Percentiles rank a stretch among this genome's conserved stretches.
These are phyloP conservation scores for Exophiala mesophila DNA, from an alignment of 2,329 filamentous ascomycete genomes.

Conservation along the genomic window DNA sequence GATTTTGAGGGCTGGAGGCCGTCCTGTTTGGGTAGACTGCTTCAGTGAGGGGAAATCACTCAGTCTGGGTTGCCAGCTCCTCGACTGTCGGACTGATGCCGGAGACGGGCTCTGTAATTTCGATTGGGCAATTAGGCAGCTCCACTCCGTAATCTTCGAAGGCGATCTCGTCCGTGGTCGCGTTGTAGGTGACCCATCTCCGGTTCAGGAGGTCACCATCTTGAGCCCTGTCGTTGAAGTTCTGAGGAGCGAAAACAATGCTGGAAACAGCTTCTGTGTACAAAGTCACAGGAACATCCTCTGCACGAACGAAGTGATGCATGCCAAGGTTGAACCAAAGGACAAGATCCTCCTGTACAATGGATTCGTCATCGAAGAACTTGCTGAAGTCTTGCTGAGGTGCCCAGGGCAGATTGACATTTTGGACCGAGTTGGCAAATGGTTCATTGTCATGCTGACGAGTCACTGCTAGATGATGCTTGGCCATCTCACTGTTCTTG, in stretches of 20 bases:
- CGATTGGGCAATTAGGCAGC: conserved; percentile 29
- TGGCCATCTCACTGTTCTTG: conserved; percentile 17
- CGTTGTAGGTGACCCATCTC: conserved; percentile 31
- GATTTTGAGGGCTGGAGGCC: too few species aligned
- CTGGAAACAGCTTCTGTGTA: conserved; percentile 17
- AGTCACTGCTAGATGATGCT: conserved; percentile 16
- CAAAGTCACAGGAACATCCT: conserved; percentile 34
- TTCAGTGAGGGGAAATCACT: too few species aligned
- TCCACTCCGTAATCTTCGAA: conserved; percentile 32
- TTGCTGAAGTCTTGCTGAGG: conserved; percentile 15
- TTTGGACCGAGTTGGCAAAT: conserved; percentile 8
- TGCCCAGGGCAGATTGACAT: conserved; percentile 10
- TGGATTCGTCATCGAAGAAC: conserved; percentile 18
- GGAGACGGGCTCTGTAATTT: conserved; percentile 12
- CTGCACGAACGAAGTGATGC: conserved; percentile 45
- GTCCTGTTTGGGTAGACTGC: background rate
- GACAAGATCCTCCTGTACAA: conserved; percentile 33
- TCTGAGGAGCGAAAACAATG: conserved; percentile 18
- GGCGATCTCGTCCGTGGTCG: conserved; percentile 24
- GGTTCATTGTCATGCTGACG: conserved; percentile 18
- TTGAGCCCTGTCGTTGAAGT: conserved; percentile 19
- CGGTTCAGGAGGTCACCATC: conserved; percentile 38
- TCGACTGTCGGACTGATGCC: conserved; percentile 8
- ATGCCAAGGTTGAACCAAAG: conserved; percentile 51
- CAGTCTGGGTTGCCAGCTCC: background rate